Conservation (phyloP, 345 rosid genomes). For the Camelina hispida region DNA sequence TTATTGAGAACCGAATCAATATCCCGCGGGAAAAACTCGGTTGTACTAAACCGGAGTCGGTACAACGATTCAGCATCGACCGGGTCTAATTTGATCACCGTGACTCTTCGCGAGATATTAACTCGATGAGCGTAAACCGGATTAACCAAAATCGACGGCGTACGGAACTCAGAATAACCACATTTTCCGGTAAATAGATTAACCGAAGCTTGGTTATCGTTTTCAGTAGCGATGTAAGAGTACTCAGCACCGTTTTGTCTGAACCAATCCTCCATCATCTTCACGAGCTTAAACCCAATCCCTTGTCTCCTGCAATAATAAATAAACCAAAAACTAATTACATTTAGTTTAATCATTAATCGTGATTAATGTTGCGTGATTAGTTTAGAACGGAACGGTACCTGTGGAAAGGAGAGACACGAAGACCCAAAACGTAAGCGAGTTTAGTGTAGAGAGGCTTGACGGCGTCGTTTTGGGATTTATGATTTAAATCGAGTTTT, state of each 20-base stretch:
- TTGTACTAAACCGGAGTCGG: conserved; percentile 76
- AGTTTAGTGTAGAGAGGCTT: conserved; percentile 65
- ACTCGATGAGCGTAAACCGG: conserved; percentile 84
- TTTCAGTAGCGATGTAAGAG: conserved; percentile 91
- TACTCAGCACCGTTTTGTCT: conserved; percentile 84
- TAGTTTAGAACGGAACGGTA: conserved; percentile 26
- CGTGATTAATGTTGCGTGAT: background rate
- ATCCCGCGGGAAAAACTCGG: conserved; percentile 98
- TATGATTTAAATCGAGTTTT: conserved; percentile 42
- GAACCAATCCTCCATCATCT: conserved; percentile 79
- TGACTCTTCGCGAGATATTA: conserved; percentile 48
- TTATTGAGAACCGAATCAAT: conserved; percentile 79
- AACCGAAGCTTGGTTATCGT: conserved; percentile 83
- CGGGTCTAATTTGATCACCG: conserved; percentile 53
- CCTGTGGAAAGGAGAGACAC: conserved; percentile 93
- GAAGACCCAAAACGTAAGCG: conserved; percentile 90
- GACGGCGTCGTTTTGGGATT: conserved; percentile 35
- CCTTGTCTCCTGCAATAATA: conserved; percentile 75
- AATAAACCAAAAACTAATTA: background rate
- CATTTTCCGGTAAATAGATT: conserved; percentile 83
- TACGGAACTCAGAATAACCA: conserved; percentile 88
- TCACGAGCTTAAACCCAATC: conserved; percentile 71
- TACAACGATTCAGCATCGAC: conserved; percentile 74
- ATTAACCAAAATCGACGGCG: conserved; percentile 81
- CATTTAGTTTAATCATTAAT: too few relatives aligned